Conservation (phyloP, 1,284 basidiomycete genomes). For the Serendipita sp. region DNA sequence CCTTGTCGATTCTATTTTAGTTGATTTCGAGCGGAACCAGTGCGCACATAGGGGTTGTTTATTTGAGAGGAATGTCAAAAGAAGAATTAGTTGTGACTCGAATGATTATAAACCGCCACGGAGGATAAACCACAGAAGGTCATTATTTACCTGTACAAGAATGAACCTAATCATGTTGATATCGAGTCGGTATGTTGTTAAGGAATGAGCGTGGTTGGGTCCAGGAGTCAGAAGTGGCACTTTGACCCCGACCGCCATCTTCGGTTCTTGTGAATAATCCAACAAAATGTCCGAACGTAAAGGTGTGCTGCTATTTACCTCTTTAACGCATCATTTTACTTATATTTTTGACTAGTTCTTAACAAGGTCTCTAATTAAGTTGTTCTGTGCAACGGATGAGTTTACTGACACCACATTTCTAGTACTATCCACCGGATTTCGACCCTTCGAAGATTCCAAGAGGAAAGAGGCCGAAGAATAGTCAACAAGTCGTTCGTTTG, state of each 20-base stretch:
- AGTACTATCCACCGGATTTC: slow-evolving; percentile 90
- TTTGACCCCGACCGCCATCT: background rate
- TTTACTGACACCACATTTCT: slow-evolving; percentile 57
- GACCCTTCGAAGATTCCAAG: slow-evolving; percentile 94
- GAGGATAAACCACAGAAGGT: too few species aligned
- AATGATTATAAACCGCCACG: too few species aligned
- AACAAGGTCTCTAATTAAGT: background rate
- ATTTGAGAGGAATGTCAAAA: too few species aligned
- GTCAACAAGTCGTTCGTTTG: slow-evolving; percentile 90
- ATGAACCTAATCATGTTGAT: too few species aligned
- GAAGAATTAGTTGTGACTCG: too few species aligned
- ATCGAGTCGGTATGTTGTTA: too few species aligned
- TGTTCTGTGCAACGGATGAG: background rate
- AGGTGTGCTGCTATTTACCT: slow-evolving; percentile 28
- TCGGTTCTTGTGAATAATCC: background rate
- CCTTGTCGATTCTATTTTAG: slow-evolving; percentile 79
- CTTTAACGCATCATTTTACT: background rate
- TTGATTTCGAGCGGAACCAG: background rate
- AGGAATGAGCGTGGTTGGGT: background rate
- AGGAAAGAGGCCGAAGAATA: slow-evolving; percentile 76
- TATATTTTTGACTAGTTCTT: slow-evolving; percentile 7
- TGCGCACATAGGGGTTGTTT: too few species aligned
- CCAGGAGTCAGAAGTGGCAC: background rate
- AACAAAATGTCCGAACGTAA: slow-evolving; percentile 76
- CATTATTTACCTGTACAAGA: too few species aligned